Conservation (phyloP, 805 yeast genomes). For the Candida ortonii region DNA sequence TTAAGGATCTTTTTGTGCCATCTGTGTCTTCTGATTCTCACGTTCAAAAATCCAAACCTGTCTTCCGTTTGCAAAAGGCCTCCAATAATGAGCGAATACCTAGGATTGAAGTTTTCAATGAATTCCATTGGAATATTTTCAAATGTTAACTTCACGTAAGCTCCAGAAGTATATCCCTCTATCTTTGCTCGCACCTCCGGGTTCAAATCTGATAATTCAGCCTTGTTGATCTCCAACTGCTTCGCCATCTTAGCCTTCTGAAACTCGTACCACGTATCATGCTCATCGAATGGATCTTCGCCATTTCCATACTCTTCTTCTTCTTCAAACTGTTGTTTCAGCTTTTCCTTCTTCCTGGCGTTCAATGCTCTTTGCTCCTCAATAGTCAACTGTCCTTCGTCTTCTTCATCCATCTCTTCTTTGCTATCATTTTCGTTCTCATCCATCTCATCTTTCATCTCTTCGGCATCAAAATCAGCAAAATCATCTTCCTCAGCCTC, state of each 20-base stretch:
- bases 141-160: conserved; percentile 87
- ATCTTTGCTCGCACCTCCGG: conserved; percentile 70
- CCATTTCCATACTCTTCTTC: conserved; percentile 73
- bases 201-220: conserved; percentile 72
- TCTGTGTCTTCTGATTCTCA: conserved; percentile 93
- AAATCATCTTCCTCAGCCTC: conserved; percentile 42
- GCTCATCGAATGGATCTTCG: conserved; percentile 63
- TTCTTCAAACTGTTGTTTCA: conserved; percentile 86
- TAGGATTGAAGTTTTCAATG: conserved; percentile 80
- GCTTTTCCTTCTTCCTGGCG: conserved; percentile 85
- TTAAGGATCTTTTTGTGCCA: conserved; percentile 97
- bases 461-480: conserved; percentile 55
- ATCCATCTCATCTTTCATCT: conserved; percentile 38
- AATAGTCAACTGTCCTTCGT: conserved; percentile 39
- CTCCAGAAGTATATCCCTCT: conserved; percentile 92
- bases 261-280: conserved; percentile 96
- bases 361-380: conserved; percentile 77
- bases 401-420: conserved; percentile 40
- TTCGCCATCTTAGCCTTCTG: conserved; percentile 97
- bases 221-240: conserved; percentile 89
- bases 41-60: conserved; percentile 88
- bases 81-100: conserved; percentile 83
- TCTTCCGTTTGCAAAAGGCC: conserved; percentile 89
- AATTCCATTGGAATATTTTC: conserved; percentile 86
- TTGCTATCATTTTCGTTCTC: conserved; percentile 40